phyloP scores from a whole-genome alignment of 2,329 filamentous ascomycete species.

The Lachnellula willkommii region DNA sequence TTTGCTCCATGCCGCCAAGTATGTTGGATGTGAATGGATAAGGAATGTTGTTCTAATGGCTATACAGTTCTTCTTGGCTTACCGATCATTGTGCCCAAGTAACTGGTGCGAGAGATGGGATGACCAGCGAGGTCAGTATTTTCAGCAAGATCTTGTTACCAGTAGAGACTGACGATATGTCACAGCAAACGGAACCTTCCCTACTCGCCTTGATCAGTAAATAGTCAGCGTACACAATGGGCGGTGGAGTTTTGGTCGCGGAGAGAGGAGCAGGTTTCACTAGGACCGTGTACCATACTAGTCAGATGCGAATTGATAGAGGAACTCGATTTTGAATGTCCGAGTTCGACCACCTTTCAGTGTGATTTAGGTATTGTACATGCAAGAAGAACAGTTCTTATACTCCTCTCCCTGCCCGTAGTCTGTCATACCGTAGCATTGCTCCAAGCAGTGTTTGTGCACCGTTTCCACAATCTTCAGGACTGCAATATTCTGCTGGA shows the following conservation, averaged over 20 bases:
- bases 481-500: conserved; percentile 55
- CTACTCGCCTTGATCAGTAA: conserved; percentile 54
- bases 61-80: conserved; percentile 85
- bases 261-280: conserved; percentile 18
- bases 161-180: conserved; percentile 16
- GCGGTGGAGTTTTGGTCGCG: conserved; percentile 5
- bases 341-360: not conserved
- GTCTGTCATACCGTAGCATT: conserved; percentile 36
- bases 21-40: conserved; percentile 33
- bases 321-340: conserved; percentile 5
- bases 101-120: conserved; percentile 94
- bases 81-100: conserved; percentile 95
- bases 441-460: conserved; percentile 44
- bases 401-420: conserved; percentile 22
- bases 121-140: conserved; percentile 79
- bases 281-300: conserved; percentile 30
- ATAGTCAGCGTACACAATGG: not conserved
- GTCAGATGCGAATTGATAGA: conserved; percentile 28
- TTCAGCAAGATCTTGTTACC: not conserved
- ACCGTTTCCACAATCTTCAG: conserved; percentile 54
- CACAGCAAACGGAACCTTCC: conserved; percentile 63
- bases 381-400: not conserved
- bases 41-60: conserved; percentile 33
- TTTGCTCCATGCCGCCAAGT: conserved; percentile 97
- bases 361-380: not conserved